Conservation (phyloP, 2,329 filamentous ascomycete genomes). For the Claviceps sp. region DNA sequence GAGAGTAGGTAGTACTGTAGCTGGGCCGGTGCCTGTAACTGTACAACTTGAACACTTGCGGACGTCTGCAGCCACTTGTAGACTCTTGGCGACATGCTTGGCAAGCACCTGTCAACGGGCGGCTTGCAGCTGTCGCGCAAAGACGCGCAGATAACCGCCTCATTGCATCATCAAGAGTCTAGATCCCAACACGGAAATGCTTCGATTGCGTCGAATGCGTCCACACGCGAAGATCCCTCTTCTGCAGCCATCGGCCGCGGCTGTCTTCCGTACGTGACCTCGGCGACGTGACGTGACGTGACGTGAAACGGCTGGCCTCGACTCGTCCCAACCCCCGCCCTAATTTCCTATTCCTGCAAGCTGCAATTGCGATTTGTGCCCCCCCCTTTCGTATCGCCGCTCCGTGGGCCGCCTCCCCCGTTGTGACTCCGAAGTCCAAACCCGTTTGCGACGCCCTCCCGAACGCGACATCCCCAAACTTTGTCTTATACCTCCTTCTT, state of each 20-base stretch:
- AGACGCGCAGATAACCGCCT: neutral
- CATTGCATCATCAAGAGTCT: neutral
- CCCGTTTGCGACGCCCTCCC: neutral
- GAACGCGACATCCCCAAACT: neutral
- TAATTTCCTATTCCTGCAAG: neutral
- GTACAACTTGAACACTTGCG: too few relatives aligned
- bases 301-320: neutral
- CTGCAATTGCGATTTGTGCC: neutral
- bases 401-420: neutral
- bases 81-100: too few relatives aligned
- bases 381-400: neutral
- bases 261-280: neutral
- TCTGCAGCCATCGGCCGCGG: too few relatives aligned
- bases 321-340: neutral
- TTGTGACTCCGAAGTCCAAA: neutral
- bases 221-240: too few relatives aligned
- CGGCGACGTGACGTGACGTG: conserved; percentile 1
- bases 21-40: too few relatives aligned
- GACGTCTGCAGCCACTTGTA: too few relatives aligned
- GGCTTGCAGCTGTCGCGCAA: neutral
- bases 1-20: too few relatives aligned
- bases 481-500: neutral
- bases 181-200: too few relatives aligned
- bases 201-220: too few relatives aligned
- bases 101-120: neutral